phyloP scores from a whole-genome alignment of 140 eudicot species.

The Oenanthe javanica region DNA sequence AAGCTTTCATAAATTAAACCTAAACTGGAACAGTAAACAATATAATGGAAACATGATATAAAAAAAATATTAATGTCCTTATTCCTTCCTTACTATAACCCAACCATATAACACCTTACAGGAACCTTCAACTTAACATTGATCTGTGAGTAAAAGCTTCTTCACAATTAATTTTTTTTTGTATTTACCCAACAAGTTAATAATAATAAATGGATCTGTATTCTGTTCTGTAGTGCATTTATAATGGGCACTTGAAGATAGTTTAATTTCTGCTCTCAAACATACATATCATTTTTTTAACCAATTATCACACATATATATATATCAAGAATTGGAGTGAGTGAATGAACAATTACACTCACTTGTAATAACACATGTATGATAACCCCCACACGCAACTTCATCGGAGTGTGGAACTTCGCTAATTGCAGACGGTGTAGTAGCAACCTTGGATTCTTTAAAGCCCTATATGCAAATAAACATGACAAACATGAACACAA shows the following conservation, averaged over 20 bases:
- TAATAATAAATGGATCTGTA: background rate
- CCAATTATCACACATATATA: background rate
- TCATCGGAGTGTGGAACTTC: constrained; percentile 54
- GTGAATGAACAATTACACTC: constrained; percentile 14
- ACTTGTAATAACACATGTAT: constrained; percentile 85
- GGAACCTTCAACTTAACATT: background rate
- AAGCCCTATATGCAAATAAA: constrained; percentile 36
- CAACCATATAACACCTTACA: background rate
- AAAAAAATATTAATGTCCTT: background rate
- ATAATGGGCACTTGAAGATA: background rate
- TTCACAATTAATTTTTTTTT: background rate
- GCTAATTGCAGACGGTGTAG: constrained; percentile 50
- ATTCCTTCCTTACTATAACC: background rate
- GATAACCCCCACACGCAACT: constrained; percentile 97
- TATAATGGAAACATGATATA: background rate
- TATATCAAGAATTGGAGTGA: too few species aligned
- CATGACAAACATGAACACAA: background rate
- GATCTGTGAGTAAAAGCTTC: background rate
- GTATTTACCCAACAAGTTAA: background rate
- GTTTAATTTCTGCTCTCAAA: background rate
- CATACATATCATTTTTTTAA: background rate
- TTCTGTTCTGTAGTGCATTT: background rate
- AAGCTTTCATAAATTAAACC: background rate
- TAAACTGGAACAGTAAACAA: background rate
- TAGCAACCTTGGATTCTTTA: constrained; percentile 43